These are phyloP conservation scores for Coemansia sp. DNA, from an alignment of 192 early-diverging fungal genomes.

Conservation along the genomic window DNA sequence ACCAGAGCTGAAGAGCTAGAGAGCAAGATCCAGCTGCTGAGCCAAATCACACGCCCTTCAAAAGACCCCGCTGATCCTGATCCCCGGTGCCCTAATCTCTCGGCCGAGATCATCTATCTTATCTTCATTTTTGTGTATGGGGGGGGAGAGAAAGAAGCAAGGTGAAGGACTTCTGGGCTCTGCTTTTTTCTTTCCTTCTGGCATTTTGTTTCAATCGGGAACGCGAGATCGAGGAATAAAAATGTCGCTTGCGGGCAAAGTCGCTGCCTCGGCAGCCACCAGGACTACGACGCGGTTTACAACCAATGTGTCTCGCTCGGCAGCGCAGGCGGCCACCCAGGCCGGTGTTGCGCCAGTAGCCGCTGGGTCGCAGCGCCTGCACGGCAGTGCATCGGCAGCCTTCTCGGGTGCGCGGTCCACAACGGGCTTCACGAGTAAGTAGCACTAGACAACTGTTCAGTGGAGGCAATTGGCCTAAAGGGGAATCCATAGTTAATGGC, in stretches of 20 bases:
- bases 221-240: slow-evolving; percentile 3
- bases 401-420: slow-evolving; percentile 20
- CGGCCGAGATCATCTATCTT: no score
- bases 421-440: slow-evolving; percentile 40
- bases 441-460: not conserved
- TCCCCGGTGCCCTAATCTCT: no score
- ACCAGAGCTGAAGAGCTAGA: no score
- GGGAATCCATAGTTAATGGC: not conserved
- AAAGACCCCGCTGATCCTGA: no score
- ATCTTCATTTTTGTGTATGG: no score
- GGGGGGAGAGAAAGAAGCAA: no score
- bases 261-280: slow-evolving; percentile 34
- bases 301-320: slow-evolving; percentile 27
- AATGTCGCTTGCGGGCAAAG: slow-evolving; percentile 38
- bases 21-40: no score
- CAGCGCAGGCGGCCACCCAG: slow-evolving; percentile 20
- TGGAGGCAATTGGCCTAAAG: not conserved
- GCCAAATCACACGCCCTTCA: no score
- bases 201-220: not conserved
- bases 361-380: no score
- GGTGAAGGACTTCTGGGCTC: no score
- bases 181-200: slow-evolving; percentile 3
- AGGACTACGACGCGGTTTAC: slow-evolving; percentile 48
- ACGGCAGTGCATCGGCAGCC: no score
- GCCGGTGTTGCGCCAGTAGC: slow-evolving; percentile 14